Evolutionary conservation across 2,329 filamentous ascomycete species (phyloP), one percentile per base, ranked within the genome.

Genomic region (Aspergillus awamori): DNA sequence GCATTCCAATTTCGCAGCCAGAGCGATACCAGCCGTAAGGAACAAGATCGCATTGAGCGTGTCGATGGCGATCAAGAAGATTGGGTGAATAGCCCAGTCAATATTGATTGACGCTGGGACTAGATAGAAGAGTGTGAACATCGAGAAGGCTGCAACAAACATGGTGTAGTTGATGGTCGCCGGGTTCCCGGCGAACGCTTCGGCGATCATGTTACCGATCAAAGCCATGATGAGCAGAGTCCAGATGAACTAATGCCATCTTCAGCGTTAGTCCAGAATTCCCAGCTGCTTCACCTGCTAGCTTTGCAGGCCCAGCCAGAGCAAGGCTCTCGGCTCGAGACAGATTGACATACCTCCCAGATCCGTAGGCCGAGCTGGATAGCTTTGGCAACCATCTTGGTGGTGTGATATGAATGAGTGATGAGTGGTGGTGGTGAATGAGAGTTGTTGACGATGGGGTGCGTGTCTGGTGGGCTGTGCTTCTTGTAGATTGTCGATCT

Each of bases 141-240:
- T 77, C 10, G 77, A 77, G 64, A 83, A 84, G 1, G 79, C 78
- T 8, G 79, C 68, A 7, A 76, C 71, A 64, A 82, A 84, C 72
- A 84, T 82, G 63, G 76, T 68, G 70, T 81, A 84, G 73, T 84
- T 84, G 77, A 89, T 79, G 55, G 86, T 80, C 22, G 83, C 79
- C 2, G 85, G 82, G 68, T 86, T 84, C 28, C 86, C 84, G 56
- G 77, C 69, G 60, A 76, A 77, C 4, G 81, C 76, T 41, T 81
- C 77, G 55, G 80, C 79, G 71, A 89, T 86, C 79, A 87, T 87
- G 79, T 88, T 86, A 67, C 86, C 87, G 67, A 87, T 73, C 49
- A 89, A 79, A 11, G 85, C 80, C 79, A 88, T 84, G 70, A 88
- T 75, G 69, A 89, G 80, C 59, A 88, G 72, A 36, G 84, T 80